phyloP scores from a whole-genome alignment of 148 eudicot genomes.

The Rhododendron kiyosumense region DNA sequence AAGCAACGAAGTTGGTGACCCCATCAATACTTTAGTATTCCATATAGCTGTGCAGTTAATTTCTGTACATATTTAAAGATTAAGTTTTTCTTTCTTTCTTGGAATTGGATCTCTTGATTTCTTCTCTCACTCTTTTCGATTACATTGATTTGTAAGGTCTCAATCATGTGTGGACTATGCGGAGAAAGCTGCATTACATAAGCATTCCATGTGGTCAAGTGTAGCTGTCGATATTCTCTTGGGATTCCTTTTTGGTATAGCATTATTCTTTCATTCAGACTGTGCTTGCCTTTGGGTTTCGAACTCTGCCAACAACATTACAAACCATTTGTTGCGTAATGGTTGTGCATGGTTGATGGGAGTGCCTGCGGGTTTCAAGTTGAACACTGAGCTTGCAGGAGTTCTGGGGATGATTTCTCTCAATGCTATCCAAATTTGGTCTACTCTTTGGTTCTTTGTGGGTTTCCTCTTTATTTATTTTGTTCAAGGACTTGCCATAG shows the following conservation, averaged over 20 bases:
- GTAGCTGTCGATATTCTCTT: constrained; percentile 61
- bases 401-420: constrained; percentile 79
- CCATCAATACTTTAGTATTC: background rate
- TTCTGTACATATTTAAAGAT: background rate
- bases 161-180: constrained; percentile 75
- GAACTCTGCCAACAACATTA: constrained; percentile 40
- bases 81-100: background rate
- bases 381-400: constrained; percentile 90
- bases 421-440: constrained; percentile 91
- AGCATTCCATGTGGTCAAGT: constrained; percentile 81
- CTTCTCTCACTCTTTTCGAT: constrained; percentile 1
- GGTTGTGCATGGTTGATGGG: constrained; percentile 99
- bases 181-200: constrained; percentile 71
- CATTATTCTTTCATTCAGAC: constrained; percentile 47
- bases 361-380: constrained; percentile 96
- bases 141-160: constrained; percentile 44
- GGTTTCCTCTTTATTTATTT: constrained; percentile 41
- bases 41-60: background rate
- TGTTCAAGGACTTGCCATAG: constrained; percentile 53
- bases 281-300: constrained; percentile 43
- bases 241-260: constrained; percentile 66
- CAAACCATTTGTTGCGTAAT: constrained; percentile 62
- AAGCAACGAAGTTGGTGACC: background rate
- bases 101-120: background rate
- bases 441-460: constrained; percentile 66